A percentile compares a stretch with the other conserved stretches of the same genome.
These are phyloP conservation scores for Ehretia macrophylla DNA, from an alignment of 257 asterid genomes.

Conservation along the genomic window DNA sequence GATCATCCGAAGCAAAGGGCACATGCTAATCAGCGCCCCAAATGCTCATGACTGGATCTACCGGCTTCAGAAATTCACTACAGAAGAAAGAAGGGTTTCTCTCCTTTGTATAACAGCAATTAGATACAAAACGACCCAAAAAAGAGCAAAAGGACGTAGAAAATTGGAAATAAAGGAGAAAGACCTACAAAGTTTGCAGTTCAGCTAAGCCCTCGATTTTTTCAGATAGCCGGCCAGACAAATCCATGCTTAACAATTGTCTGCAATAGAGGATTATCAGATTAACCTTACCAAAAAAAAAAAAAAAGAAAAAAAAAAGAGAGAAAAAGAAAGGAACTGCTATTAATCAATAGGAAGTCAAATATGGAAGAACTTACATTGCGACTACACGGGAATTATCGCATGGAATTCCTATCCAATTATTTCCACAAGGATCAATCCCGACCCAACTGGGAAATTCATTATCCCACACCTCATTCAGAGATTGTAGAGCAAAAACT, in stretches of 20 bases:
- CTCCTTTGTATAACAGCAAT: no score
- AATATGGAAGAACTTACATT: conserved; percentile 31
- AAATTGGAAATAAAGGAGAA: conserved; percentile 1
- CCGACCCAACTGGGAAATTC: conserved; percentile 57
- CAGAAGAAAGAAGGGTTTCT: no score
- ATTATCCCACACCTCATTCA: conserved; percentile 44
- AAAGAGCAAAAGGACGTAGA: not conserved
- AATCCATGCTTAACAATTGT: conserved; percentile 46
- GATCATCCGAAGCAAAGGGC: no score
- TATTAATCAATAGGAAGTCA: not conserved
- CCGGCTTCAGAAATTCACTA: not conserved
- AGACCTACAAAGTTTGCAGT: conserved; percentile 69
- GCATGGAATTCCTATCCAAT: conserved; percentile 56
- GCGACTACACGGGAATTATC: conserved; percentile 33
- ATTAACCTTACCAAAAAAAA: no score
- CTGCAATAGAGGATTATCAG: conserved; percentile 34
- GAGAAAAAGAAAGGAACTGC: not conserved
- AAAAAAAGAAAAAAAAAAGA: no score
- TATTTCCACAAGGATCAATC: no score
- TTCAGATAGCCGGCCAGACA: conserved; percentile 63
- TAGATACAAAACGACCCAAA: no score
- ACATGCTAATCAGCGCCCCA: no score
- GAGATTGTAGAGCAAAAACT: conserved; percentile 46
- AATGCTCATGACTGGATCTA: no score
- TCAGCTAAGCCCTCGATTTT: conserved; percentile 55